Conservation (phyloP, 2,329 filamentous ascomycete genomes). For the Chaetomium sp. region DNA sequence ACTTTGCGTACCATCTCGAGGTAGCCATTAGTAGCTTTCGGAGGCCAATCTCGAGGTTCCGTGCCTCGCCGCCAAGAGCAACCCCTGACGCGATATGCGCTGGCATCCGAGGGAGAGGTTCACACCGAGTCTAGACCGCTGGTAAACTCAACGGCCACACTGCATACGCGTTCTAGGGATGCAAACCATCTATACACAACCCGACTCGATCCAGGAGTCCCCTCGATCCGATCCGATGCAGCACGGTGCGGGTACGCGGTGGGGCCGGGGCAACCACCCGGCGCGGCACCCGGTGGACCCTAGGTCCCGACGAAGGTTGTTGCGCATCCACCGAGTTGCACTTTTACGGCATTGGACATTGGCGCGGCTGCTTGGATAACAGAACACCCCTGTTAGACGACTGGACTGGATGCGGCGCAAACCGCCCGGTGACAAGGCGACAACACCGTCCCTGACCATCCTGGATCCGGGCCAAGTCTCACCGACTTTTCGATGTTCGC, state of each 20-base stretch:
- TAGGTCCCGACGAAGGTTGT: background rate
- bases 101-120: background rate
- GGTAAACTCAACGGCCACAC: background rate
- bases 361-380: background rate
- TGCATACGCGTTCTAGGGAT: background rate
- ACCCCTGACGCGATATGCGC: constrained; percentile 2
- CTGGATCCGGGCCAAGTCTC: background rate
- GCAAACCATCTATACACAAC: constrained; percentile 7
- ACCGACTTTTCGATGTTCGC: constrained; percentile 7
- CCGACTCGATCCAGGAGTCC: background rate
- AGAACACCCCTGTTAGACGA: background rate
- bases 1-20: background rate
- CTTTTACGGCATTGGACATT: background rate
- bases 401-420: background rate
- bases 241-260: background rate
- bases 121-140: background rate
- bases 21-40: background rate
- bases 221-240: constrained; percentile 8
- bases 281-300: background rate
- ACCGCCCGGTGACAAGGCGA: background rate
- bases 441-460: background rate
- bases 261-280: background rate
- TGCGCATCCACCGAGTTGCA: background rate
- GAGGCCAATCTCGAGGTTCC: background rate
- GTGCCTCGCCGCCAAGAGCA: constrained; percentile 1